A percentile compares a stretch with the other conserved stretches of the same genome.
These are phyloP conservation scores for Raffaelea deltoideospora DNA, from an alignment of 2,329 filamentous ascomycete genomes.

Conservation along the genomic window DNA sequence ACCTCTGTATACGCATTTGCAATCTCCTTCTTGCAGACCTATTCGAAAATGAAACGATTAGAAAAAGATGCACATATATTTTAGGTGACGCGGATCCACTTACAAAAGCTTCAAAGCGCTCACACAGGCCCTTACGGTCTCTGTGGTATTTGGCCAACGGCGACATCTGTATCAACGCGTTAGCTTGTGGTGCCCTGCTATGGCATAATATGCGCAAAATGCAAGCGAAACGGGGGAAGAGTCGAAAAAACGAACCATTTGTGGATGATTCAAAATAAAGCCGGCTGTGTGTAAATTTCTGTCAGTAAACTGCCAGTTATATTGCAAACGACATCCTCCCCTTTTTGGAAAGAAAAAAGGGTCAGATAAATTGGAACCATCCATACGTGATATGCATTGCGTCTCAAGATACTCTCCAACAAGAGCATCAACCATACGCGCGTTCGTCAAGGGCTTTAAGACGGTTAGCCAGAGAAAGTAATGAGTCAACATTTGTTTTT, in stretches of 20 bases:
- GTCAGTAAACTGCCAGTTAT: no score
- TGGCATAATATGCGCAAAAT: no score
- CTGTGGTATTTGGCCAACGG: constrained; percentile 94
- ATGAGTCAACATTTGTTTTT: neutral
- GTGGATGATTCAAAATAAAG: constrained; percentile 11
- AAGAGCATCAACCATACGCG: constrained; percentile 91
- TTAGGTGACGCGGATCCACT: neutral
- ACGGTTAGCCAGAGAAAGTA: neutral
- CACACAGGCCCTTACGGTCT: constrained; percentile 65
- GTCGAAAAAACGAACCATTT: constrained; percentile 6
- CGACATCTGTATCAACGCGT: constrained; percentile 50
- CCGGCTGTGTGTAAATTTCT: constrained; percentile 4
- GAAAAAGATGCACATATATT: neutral
- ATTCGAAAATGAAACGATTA: neutral
- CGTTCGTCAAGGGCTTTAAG: constrained; percentile 63
- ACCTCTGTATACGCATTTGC: constrained; percentile 85
- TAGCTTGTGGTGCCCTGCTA: no score
- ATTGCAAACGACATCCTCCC: no score
- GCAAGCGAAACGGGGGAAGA: no score
- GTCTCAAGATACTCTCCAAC: constrained; percentile 91
- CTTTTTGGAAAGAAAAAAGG: no score
- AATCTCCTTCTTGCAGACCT: constrained; percentile 89
- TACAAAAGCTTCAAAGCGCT: constrained; percentile 85
- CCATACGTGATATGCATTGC: constrained; percentile 37
- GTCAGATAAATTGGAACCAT: neutral